Percentiles rank a stretch among this genome's conserved stretches.
Conservation (phyloP, 2,329 filamentous ascomycete genomes). For the Cladosporium sp. region DNA sequence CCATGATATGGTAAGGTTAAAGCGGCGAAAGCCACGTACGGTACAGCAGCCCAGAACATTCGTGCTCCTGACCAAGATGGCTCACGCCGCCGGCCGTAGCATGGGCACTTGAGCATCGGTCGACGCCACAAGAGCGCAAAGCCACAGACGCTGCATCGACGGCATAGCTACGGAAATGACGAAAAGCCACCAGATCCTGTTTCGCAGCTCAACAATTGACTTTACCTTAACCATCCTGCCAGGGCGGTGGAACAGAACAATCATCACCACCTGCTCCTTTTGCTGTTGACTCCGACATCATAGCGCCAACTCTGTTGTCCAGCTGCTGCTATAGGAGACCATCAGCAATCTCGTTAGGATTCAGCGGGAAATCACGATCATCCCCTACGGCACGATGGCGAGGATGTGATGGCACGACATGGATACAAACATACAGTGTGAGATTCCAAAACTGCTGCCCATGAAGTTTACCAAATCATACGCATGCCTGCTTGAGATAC, state of each 20-base stretch:
- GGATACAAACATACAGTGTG: too few relatives aligned
- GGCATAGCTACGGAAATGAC: neutral
- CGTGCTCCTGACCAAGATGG: too few relatives aligned
- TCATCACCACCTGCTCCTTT: neutral
- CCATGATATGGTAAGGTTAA: neutral
- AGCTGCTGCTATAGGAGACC: neutral
- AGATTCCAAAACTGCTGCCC: too few relatives aligned
- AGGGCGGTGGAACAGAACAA: neutral
- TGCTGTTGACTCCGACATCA: slow-evolving; percentile 6
- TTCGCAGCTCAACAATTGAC: too few relatives aligned
- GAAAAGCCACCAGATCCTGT: too few relatives aligned
- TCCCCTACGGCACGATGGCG: neutral
- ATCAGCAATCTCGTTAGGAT: neutral
- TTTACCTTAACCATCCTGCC: too few relatives aligned
- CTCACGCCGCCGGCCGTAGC: too few relatives aligned
- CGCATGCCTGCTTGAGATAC: neutral
- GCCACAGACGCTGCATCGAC: too few relatives aligned
- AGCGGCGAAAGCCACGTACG: neutral
- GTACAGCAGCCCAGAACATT: too few relatives aligned
- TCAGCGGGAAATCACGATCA: neutral
- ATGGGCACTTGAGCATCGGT: too few relatives aligned
- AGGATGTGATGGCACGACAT: too few relatives aligned
- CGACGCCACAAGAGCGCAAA: too few relatives aligned
- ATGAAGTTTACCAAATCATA: neutral
- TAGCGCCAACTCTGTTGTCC: slow-evolving; percentile 1